phyloP scores from a whole-genome alignment of 345 rosid genomes.

The Bruguiera parviflora region DNA sequence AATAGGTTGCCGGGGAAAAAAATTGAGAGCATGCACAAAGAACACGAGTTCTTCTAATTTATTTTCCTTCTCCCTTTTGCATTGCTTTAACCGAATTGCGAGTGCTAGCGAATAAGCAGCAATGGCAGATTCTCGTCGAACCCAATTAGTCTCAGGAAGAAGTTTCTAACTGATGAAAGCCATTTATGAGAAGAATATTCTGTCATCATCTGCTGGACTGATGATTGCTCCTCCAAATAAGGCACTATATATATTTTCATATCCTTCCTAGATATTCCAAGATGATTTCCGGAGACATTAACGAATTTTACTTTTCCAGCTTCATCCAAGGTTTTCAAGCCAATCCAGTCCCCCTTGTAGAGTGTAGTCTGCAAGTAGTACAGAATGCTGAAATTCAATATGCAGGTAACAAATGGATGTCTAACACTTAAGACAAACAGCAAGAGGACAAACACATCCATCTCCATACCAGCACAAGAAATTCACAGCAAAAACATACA shows the following conservation, averaged over 20 bases:
- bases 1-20: too few species aligned
- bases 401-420: neutral
- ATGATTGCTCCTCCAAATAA: slow-evolving; percentile 41
- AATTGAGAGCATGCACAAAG: too few species aligned
- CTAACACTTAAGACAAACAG: neutral
- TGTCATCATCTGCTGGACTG: slow-evolving; percentile 13
- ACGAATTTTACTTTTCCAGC: slow-evolving; percentile 66
- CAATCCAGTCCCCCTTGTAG: slow-evolving; percentile 72
- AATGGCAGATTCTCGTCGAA: slow-evolving; percentile 23
- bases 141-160: slow-evolving; percentile 30
- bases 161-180: slow-evolving; percentile 32
- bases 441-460: neutral
- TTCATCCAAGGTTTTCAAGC: slow-evolving; percentile 59
- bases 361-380: slow-evolving; percentile 43
- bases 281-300: slow-evolving; percentile 59
- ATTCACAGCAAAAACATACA: too few species aligned
- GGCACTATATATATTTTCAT: slow-evolving; percentile 63
- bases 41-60: too few species aligned
- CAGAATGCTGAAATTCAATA: neutral
- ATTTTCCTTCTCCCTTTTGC: too few species aligned
- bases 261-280: slow-evolving; percentile 47
- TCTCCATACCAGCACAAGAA: too few species aligned
- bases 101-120: slow-evolving; percentile 19
- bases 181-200: slow-evolving; percentile 26
- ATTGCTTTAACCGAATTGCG: too few species aligned